Percentiles rank a stretch among this genome's conserved stretches.
Evolutionary conservation across 179 eudicot species (phyloP).

Genomic region (Gypsophila paniculata): DNA sequence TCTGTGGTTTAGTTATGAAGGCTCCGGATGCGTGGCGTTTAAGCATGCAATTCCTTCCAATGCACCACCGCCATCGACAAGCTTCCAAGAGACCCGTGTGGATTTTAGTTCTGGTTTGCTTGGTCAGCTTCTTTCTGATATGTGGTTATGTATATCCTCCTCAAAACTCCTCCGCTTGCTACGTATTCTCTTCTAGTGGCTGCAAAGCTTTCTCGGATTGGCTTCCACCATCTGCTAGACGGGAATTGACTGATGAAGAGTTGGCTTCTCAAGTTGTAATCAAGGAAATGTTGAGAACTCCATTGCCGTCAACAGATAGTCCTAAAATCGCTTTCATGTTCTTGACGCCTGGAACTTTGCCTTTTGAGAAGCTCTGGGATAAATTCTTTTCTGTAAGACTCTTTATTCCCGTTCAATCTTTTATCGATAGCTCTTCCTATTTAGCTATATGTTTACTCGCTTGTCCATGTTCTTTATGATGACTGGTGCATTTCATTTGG

Average conservation of each 20-base stretch:
- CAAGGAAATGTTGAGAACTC: conserved; percentile 53
- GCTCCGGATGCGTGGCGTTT: conserved; percentile 59
- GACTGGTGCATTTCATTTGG: conserved; percentile 27
- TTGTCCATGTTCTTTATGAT: conserved; percentile 16
- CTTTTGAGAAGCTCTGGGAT: conserved; percentile 91
- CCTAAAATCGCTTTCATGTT: conserved; percentile 90
- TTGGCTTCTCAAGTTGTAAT: conserved; percentile 72
- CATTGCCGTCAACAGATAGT: conserved; percentile 34
- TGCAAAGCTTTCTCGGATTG: conserved; percentile 64
- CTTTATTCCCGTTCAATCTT: conserved; percentile 8
- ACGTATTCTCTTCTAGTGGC: conserved; percentile 68
- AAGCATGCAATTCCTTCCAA: conserved; percentile 60
- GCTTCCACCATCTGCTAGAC: conserved; percentile 60
- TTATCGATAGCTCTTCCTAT: background rate
- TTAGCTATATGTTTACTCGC: background rate
- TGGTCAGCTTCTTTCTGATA: conserved; percentile 63
- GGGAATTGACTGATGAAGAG: conserved; percentile 76
- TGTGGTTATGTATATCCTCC: conserved; percentile 86
- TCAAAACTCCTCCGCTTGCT: conserved; percentile 66
- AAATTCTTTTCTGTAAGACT: conserved; percentile 65
- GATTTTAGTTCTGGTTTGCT: conserved; percentile 71
- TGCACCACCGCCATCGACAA: conserved; percentile 59
- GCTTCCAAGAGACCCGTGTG: conserved; percentile 71
- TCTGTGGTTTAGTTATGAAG: conserved; percentile 49
- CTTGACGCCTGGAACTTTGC: conserved; percentile 74